Base-by-base conservation (phyloP, 2,329 filamentous ascomycete genomes). In the Colletotrichum sp. region DNA sequence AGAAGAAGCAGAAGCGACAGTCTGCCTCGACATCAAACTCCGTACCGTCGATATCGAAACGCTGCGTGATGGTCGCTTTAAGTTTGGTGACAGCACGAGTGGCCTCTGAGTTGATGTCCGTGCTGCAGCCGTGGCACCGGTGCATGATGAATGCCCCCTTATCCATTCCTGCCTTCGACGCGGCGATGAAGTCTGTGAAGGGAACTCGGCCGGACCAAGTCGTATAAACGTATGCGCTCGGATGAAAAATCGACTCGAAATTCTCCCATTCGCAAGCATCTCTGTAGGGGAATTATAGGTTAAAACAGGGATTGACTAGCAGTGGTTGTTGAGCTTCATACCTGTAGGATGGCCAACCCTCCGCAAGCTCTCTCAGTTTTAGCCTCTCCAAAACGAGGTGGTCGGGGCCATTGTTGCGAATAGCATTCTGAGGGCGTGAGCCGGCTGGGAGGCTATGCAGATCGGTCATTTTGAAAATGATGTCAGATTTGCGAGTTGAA, bases 201-300 rank as follows among this genome's bases (percentile, higher is more conserved):
- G 81, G 78, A 0, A 86, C 86, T 8, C 85, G 83, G 4, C 88
- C 88, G 1, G 87, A 87, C 88, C 88, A 90, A 13, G 88, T 88
- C 0, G 88, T 90, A 80, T 89, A 89, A 39, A 90, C 85, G 77
- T 85, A 83, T 4, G 88, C 88, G 44, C 83, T 83, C 0, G 85
- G 84, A 76, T 89, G 87, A 80, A 90, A 90, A 62, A 90, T 89
- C 5, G 87, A 89, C 15, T 81, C 80, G 26, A 89, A 84, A 79
- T 90, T 90, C 64, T 89, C 86, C 88, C 88, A 90, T 80, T 90
- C 88, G 76, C 87, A 89, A 9, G 87, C 83, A 77, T 89, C 87
- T 13, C 87, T 86, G 68, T 4, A 6, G 24, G 24, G 6, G 3
- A 34, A 32, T 15, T 9, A 24, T 18, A 28, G 13, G 13, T 28